Evolutionary conservation across 352 stramenopile species (phyloP).

Genomic region (Phytophthora fragariae): DNA sequence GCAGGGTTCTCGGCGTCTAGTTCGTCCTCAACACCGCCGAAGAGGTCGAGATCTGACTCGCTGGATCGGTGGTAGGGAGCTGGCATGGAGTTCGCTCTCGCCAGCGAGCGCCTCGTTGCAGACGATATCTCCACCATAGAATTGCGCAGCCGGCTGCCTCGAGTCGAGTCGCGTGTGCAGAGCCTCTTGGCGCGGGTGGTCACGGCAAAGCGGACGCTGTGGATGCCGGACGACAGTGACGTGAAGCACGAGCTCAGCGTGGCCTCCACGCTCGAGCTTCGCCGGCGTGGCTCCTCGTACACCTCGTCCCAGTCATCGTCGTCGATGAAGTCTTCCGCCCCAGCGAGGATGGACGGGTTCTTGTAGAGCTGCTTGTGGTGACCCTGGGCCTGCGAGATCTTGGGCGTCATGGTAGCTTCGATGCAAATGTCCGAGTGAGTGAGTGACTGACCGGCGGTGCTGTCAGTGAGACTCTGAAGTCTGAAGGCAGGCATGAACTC

Average conservation of each 20-base stretch:
- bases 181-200: conserved; percentile 1
- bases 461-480: background rate
- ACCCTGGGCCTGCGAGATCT: conserved; percentile 13
- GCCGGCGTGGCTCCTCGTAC: conserved; percentile 4
- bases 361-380: conserved; percentile 18
- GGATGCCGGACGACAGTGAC: conserved; percentile 23
- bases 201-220: background rate
- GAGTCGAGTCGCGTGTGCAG: background rate
- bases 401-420: conserved; percentile 10
- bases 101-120: background rate
- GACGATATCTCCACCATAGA: conserved; percentile 22
- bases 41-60: conserved; percentile 26
- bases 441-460: no score
- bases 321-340: conserved; percentile 14
- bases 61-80: conserved; percentile 11
- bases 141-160: conserved; percentile 7
- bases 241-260: conserved; percentile 19
- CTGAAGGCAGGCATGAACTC: conserved; percentile 3
- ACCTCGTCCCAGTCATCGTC: conserved; percentile 26
- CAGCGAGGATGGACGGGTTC: conserved; percentile 20
- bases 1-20: background rate
- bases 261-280: conserved; percentile 20
- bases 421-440: conserved; percentile 16
- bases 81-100: conserved; percentile 26
- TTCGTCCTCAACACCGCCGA: conserved; percentile 5